phyloP scores from a whole-genome alignment of 257 asterid genomes.

The Solanum pinnatisectum region DNA sequence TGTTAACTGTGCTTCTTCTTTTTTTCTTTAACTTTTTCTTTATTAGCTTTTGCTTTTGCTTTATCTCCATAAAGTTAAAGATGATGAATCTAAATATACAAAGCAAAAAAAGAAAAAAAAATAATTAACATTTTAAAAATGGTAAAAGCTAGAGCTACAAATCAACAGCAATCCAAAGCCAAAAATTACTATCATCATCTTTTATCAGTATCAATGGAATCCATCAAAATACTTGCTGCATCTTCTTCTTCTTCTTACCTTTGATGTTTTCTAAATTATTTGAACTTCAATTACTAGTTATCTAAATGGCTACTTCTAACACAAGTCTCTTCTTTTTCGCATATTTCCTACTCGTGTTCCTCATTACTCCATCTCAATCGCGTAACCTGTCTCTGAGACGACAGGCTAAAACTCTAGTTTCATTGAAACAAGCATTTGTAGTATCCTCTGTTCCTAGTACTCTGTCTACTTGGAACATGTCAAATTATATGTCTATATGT shows the following conservation, averaged over 20 bases:
- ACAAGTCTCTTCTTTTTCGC: background rate
- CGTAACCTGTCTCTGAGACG: conserved; percentile 5
- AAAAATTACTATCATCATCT: background rate
- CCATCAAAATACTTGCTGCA: background rate
- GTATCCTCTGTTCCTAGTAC: conserved; percentile 2
- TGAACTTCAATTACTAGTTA: background rate
- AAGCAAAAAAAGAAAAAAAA: background rate
- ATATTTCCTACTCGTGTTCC: conserved; percentile 5
- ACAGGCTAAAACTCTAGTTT: conserved; percentile 24
- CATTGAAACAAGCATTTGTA: conserved; percentile 13
- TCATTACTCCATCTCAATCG: conserved; percentile 3
- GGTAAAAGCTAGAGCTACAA: background rate
- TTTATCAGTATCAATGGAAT: background rate
- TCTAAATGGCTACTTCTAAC: conserved; percentile 12
- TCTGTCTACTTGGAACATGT: conserved; percentile 22
- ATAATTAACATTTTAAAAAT: background rate
- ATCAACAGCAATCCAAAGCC: conserved; percentile 9
- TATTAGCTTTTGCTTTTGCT: conserved; percentile 28
- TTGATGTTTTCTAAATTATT: background rate
- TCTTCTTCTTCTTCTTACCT: background rate
- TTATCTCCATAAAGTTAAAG: conserved; percentile 28
- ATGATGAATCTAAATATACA: conserved; percentile 21
- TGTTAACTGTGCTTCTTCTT: conserved; percentile 3
- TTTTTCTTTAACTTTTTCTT: background rate
- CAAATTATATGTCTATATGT: conserved; percentile 21